These are phyloP conservation scores for Stagonosporopsis cucurbitacearum DNA, from an alignment of 2,329 filamentous ascomycete species.

Conservation along the genomic window DNA sequence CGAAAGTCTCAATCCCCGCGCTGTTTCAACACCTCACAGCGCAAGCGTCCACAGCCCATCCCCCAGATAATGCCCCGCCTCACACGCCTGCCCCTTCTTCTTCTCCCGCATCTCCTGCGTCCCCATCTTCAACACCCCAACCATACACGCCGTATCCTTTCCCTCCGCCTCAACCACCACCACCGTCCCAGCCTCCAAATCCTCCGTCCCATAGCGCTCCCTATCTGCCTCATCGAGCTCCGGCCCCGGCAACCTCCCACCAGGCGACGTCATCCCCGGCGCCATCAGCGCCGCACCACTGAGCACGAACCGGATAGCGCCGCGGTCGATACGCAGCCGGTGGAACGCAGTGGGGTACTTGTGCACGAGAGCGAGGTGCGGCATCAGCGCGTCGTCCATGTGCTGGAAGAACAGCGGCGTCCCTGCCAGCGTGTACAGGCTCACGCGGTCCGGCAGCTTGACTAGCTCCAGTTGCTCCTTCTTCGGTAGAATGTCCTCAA, in stretches of 20 bases:
- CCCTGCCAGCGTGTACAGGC: slow-evolving; percentile 81
- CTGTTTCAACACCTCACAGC: slow-evolving; percentile 38
- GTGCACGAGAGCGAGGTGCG: slow-evolving; percentile 89
- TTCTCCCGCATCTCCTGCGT: slow-evolving; percentile 93
- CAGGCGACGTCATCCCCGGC: slow-evolving; percentile 83
- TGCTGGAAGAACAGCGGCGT: slow-evolving; percentile 92
- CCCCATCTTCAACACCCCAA: slow-evolving; percentile 81
- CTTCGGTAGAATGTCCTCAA: slow-evolving; percentile 94
- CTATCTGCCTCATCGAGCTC: slow-evolving; percentile 44
- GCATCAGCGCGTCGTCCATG: slow-evolving; percentile 76
- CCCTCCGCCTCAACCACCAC: slow-evolving; percentile 93
- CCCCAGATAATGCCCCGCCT: slow-evolving; percentile 90
- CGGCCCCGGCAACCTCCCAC: slow-evolving; percentile 75
- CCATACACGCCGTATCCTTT: slow-evolving; percentile 87
- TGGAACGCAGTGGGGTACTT: slow-evolving; percentile 85
- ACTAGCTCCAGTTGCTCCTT: slow-evolving; percentile 89
- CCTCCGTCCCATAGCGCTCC: slow-evolving; percentile 62
- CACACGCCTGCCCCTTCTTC: slow-evolving; percentile 92
- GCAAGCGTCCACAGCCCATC: slow-evolving; percentile 88
- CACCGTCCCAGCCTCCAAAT: slow-evolving; percentile 79
- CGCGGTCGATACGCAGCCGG: slow-evolving; percentile 87
- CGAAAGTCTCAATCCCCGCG: not conserved
- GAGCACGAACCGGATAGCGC: slow-evolving; percentile 95
- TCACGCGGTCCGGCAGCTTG: slow-evolving; percentile 90
- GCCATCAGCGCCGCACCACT: slow-evolving; percentile 95